Evolutionary conservation across 139 green algal genomes (phyloP).

Genomic region (Pleodorina starrii): DNA sequence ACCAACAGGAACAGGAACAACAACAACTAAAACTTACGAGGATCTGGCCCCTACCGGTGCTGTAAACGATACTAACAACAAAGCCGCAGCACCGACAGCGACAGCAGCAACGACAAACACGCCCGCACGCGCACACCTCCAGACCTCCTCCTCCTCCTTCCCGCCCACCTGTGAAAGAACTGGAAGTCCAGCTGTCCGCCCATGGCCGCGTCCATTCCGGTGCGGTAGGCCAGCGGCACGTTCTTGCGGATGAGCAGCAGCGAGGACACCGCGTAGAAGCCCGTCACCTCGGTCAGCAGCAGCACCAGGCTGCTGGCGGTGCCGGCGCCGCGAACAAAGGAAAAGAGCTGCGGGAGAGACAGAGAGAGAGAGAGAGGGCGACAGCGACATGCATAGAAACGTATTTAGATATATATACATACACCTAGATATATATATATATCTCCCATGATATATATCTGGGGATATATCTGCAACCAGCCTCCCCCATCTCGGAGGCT

Average conservation of each 20-base stretch:
- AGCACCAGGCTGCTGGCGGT: conserved; percentile 76
- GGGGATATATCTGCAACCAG: too few species aligned
- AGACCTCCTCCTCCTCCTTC: too few species aligned
- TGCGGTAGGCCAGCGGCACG: conserved; percentile 78
- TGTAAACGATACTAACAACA: too few species aligned
- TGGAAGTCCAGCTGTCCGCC: conserved; percentile 90
- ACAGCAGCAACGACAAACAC: too few species aligned
- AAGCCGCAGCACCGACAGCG: too few species aligned
- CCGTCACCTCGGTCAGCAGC: conserved; percentile 85
- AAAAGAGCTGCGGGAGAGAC: conserved; percentile 69
- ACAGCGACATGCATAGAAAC: not conserved
- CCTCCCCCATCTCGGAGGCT: too few species aligned
- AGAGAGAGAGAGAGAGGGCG: not conserved
- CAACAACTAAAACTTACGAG: too few species aligned
- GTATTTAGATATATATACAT: not conserved
- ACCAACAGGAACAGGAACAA: too few species aligned
- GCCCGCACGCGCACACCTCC: too few species aligned
- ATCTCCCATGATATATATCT: too few species aligned
- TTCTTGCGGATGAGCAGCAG: conserved; percentile 90
- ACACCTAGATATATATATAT: not conserved
- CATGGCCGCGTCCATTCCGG: conserved; percentile 76
- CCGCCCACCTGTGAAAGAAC: conserved; percentile 85
- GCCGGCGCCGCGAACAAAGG: conserved; percentile 61
- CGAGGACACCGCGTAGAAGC: conserved; percentile 87
- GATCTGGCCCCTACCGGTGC: too few species aligned